Evolutionary conservation across 805 yeast species (phyloP), one percentile per base, ranked within the genome.

Genomic region (Lipomyces anomalus): DNA sequence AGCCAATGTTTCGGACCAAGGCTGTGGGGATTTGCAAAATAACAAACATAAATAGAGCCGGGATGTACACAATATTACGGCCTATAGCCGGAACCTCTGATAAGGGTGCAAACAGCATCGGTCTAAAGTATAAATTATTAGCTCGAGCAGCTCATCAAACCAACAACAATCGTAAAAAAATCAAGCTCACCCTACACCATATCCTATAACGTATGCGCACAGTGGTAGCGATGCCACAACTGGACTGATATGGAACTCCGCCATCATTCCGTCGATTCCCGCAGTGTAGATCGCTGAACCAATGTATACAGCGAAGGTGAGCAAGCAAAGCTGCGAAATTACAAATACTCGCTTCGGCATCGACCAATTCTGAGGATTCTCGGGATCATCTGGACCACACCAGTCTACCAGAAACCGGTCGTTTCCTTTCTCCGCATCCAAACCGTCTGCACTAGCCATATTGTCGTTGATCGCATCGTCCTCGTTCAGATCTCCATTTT

Each of bases 21-120:
- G 82, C 81, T 24, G 73, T 66, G 22, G 80, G 80, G 30, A 78
- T 69, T 56, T 79, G 82, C 28, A 79, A 61, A 18, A 76, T 63
- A 42, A 67, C 60, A 48, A 74, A 78, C 2, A 75, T 40, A 45
- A 72, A 64, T 22, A 76, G 58, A 1, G 80, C 69, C 16, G 64
- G 40, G 29, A 71, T 63, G 55, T 79, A 79, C 38, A 77, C 66
- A 41, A 67, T 63, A 42, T 72, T 73, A 53, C 84, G 67, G 11
- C 84, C 84, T 39, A 75, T 56, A 3, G 61, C 58, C 2, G 78
- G 73, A 39, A 74, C 68, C 58, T 79, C 84, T 11, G 80, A 72
- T 49, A 79, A 53, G 3, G 84, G 84, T 0, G 81, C 73, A 43
- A 77, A 73, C 1, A 77, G 50, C 66, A 79, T 65, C 1, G 82